phyloP scores from a whole-genome alignment of 2,329 filamentous ascomycete species.

The Ceratocystis alfenasii region DNA sequence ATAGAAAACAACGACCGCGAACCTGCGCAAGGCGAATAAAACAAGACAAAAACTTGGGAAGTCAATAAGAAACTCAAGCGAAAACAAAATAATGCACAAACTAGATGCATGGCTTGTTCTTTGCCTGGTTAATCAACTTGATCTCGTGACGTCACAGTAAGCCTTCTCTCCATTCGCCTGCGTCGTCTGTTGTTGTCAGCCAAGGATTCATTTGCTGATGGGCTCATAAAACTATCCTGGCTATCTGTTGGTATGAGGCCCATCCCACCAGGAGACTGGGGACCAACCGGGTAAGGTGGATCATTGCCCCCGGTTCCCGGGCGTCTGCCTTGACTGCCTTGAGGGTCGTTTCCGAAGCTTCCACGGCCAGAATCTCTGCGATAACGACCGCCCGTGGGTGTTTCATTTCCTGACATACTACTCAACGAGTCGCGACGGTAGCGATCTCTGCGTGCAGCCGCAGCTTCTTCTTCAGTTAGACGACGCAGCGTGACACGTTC shows the following conservation, averaged over 20 bases:
- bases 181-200: slow-evolving; percentile 41
- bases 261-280: slow-evolving; percentile 30
- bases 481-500: slow-evolving; percentile 50
- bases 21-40: not conserved
- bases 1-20: slow-evolving; percentile 4
- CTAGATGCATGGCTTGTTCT: not conserved
- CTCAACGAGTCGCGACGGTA: slow-evolving; percentile 41
- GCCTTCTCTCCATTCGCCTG: slow-evolving; percentile 43
- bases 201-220: slow-evolving; percentile 33
- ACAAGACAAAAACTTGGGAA: not conserved
- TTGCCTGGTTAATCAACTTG: slow-evolving; percentile 4
- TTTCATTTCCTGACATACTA: slow-evolving; percentile 46
- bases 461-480: slow-evolving; percentile 48
- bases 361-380: slow-evolving; percentile 36
- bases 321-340: slow-evolving; percentile 12
- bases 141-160: slow-evolving; percentile 28
- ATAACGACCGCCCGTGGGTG: slow-evolving; percentile 38
- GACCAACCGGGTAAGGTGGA: slow-evolving; percentile 47
- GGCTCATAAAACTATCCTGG: slow-evolving; percentile 39
- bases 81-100: slow-evolving; percentile 9
- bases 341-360: slow-evolving; percentile 16
- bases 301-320: slow-evolving; percentile 42
- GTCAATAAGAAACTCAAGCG: not conserved
- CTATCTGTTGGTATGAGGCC: slow-evolving; percentile 40
- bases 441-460: slow-evolving; percentile 27